A percentile compares a stretch with the other conserved stretches of the same genome.
These are phyloP conservation scores for Rhinocladiella mackenziei DNA, from an alignment of 2,329 filamentous ascomycete species.

Conservation along the genomic window DNA sequence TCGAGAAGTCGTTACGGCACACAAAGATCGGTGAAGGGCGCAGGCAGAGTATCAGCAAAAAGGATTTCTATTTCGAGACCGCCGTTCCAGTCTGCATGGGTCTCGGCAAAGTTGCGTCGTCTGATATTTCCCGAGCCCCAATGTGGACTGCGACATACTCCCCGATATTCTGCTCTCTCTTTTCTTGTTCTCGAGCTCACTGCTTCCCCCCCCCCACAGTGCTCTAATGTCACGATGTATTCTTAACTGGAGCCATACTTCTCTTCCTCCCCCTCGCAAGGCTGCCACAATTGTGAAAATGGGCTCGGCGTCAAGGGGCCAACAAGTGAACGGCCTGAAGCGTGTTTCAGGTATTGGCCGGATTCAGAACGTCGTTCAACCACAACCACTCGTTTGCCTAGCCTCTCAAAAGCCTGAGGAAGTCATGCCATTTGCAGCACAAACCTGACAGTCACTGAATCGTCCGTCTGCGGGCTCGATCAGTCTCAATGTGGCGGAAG, in stretches of 20 bases:
- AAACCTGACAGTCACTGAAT: slow-evolving; percentile 9
- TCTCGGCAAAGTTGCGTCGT: too few relatives aligned
- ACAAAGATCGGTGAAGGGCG: background rate
- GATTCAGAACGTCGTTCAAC: slow-evolving; percentile 7
- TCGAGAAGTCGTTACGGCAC: background rate
- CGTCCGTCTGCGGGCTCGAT: slow-evolving; percentile 5
- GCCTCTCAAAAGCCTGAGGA: slow-evolving; percentile 17
- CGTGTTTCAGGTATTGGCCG: slow-evolving; percentile 20
- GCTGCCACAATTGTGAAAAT: slow-evolving; percentile 6
- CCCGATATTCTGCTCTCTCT: too few relatives aligned
- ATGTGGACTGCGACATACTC: too few relatives aligned
- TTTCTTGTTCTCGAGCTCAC: too few relatives aligned
- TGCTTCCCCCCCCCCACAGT: too few relatives aligned
- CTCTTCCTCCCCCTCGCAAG: background rate
- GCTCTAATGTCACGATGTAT: too few relatives aligned
- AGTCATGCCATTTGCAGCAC: slow-evolving; percentile 4
- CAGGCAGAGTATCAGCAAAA: background rate
- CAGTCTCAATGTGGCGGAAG: slow-evolving; percentile 8
- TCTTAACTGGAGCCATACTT: background rate
- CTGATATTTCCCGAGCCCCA: too few relatives aligned
- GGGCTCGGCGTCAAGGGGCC: slow-evolving; percentile 11
- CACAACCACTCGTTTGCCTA: slow-evolving; percentile 24
- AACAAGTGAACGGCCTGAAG: slow-evolving; percentile 15
- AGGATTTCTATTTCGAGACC: background rate
- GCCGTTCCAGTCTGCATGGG: background rate